These are phyloP conservation scores for Lactuca sativa DNA, from an alignment of 129 eudicot species.

Conservation along the genomic window DNA sequence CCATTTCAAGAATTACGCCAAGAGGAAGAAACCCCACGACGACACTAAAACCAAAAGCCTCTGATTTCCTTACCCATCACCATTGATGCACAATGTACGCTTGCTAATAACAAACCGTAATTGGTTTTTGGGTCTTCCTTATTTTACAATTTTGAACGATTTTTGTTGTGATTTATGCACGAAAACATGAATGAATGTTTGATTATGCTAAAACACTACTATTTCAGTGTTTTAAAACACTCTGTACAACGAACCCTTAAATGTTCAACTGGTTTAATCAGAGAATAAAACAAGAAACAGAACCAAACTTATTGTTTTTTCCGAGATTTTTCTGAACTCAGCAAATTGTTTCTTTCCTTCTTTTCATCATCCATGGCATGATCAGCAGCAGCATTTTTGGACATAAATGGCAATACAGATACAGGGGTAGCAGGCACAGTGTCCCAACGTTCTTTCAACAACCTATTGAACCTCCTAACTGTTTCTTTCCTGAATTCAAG, in stretches of 20 bases:
- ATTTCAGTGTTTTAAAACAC: neutral
- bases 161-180: conserved; percentile 7
- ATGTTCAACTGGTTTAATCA: neutral
- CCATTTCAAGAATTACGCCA: conserved; percentile 68
- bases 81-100: conserved; percentile 4
- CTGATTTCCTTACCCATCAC: conserved; percentile 19
- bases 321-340: conserved; percentile 32
- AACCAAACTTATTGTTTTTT: conserved; percentile 24
- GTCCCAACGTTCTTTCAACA: conserved; percentile 81
- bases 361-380: conserved; percentile 8
- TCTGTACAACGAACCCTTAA: neutral
- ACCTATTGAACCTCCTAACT: conserved; percentile 47
- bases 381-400: conserved; percentile 24
- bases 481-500: conserved; percentile 58
- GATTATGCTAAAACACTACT: no score
- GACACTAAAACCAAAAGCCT: conserved; percentile 26
- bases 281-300: neutral
- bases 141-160: neutral
- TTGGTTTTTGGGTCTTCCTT: neutral
- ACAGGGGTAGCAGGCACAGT: conserved; percentile 84
- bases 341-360: conserved; percentile 28
- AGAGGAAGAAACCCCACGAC: conserved; percentile 23
- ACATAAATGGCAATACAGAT: conserved; percentile 61
- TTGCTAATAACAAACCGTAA: neutral
- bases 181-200: neutral